Conservation (phyloP, 1,139 yeast genomes). For the Pichia sp. region DNA sequence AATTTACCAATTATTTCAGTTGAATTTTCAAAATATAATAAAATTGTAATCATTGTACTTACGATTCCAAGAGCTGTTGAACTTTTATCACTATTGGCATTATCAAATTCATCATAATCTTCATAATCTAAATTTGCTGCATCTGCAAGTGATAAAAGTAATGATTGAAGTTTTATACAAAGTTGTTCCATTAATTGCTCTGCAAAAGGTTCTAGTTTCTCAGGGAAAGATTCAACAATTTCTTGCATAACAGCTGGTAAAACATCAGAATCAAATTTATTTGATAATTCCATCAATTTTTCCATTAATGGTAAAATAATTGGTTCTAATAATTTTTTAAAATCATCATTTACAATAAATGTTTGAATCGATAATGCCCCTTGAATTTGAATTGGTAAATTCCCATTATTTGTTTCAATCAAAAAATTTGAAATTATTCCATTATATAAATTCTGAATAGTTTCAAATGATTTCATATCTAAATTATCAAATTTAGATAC, state of each 20-base stretch:
- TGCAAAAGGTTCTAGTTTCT: slow-evolving; percentile 90
- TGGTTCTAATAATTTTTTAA: slow-evolving; percentile 58
- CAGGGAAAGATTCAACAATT: slow-evolving; percentile 82
- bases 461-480: slow-evolving; percentile 42
- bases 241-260: slow-evolving; percentile 92
- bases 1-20: slow-evolving; percentile 56
- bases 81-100: slow-evolving; percentile 64
- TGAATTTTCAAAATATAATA: slow-evolving; percentile 80
- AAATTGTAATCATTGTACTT: slow-evolving; percentile 81
- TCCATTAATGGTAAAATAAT: slow-evolving; percentile 81
- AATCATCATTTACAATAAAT: slow-evolving; percentile 55
- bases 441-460: slow-evolving; percentile 50
- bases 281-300: slow-evolving; percentile 63
- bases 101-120: slow-evolving; percentile 39
- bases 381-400: slow-evolving; percentile 71
- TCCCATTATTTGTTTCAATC: slow-evolving; percentile 34
- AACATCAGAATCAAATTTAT: slow-evolving; percentile 81
- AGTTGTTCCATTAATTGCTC: slow-evolving; percentile 75
- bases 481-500: slow-evolving; percentile 63
- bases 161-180: slow-evolving; percentile 70
- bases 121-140: slow-evolving; percentile 39
- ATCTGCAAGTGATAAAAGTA: slow-evolving; percentile 63
- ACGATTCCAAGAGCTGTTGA: slow-evolving; percentile 84
- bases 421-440: slow-evolving; percentile 60
- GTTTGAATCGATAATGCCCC: slow-evolving; percentile 85